These are phyloP conservation scores for Rhodamnia argentea DNA, from an alignment of 345 rosid genomes.

Conservation along the genomic window DNA sequence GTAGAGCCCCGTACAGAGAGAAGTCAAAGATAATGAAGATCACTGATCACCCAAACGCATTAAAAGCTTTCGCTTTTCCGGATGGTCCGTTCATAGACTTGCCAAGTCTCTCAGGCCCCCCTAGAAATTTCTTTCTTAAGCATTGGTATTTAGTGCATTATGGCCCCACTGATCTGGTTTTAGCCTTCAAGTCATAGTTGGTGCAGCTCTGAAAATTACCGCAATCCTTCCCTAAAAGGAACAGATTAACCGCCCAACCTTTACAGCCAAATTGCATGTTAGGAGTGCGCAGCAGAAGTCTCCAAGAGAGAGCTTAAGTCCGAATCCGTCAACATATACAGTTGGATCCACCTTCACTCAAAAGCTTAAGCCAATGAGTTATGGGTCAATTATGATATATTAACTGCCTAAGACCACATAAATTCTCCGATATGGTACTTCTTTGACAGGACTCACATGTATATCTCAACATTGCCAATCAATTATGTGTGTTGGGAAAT, in stretches of 20 bases:
- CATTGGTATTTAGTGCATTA: background rate
- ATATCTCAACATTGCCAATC: no score
- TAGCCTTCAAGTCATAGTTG: background rate
- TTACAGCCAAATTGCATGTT: background rate
- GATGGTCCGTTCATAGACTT: background rate
- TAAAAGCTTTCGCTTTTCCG: background rate
- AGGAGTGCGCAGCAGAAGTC: no score
- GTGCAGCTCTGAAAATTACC: constrained; percentile 4
- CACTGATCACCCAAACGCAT: background rate
- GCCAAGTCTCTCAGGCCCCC: background rate
- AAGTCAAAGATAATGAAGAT: background rate
- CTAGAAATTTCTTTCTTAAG: background rate
- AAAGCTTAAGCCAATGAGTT: no score
- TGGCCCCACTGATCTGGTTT: background rate
- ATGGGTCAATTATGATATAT: no score
- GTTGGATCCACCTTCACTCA: no score
- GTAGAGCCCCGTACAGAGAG: background rate
- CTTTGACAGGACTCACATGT: no score
- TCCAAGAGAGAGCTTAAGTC: no score
- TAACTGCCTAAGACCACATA: no score
- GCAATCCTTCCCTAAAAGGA: constrained; percentile 5
- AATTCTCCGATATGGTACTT: no score
- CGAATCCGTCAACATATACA: no score
- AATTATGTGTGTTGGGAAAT: background rate
- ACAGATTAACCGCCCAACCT: constrained; percentile 9